Conservation (phyloP, 768 basidiomycete genomes). For the Phaeotremella fagi region DNA sequence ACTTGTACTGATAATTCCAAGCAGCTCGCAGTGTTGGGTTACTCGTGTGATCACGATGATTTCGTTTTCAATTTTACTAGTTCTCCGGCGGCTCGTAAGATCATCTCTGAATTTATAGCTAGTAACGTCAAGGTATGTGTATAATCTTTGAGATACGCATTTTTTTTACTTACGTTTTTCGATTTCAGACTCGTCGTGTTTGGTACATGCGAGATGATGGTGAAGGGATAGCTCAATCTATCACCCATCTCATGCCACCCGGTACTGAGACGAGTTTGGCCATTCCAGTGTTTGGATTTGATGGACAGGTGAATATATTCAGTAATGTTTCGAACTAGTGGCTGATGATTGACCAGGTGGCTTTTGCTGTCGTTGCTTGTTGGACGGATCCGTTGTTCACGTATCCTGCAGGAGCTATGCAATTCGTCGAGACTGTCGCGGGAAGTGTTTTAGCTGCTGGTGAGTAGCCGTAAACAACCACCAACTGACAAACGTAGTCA, state of each 20-base stretch:
- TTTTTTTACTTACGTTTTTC: constrained; percentile 3
- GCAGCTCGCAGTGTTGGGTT: constrained; percentile 41
- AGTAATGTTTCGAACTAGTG: background rate
- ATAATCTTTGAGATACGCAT: too few species aligned
- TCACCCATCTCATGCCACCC: constrained; percentile 39
- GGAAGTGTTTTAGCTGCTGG: constrained; percentile 44
- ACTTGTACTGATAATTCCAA: constrained; percentile 1
- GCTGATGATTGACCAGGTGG: constrained; percentile 11
- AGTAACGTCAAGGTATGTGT: constrained; percentile 35
- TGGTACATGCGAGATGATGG: constrained; percentile 46
- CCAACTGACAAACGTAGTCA: constrained; percentile 8
- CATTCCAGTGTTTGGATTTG: constrained; percentile 45
- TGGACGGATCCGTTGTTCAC: constrained; percentile 45
- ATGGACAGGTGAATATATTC: constrained; percentile 38
- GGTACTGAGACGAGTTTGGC: constrained; percentile 41
- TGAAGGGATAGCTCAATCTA: constrained; percentile 35
- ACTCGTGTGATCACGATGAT: constrained; percentile 24
- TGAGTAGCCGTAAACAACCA: constrained; percentile 4
- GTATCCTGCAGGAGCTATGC: constrained; percentile 39
- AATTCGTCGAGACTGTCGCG: constrained; percentile 45
- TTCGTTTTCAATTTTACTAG: constrained; percentile 42
- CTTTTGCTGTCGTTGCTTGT: constrained; percentile 43
- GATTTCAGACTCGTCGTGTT: constrained; percentile 25
- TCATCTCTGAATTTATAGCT: constrained; percentile 44
- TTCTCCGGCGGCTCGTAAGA: constrained; percentile 30